Conservation (phyloP, 2,329 filamentous ascomycete genomes). For the Botrytis aclada region DNA sequence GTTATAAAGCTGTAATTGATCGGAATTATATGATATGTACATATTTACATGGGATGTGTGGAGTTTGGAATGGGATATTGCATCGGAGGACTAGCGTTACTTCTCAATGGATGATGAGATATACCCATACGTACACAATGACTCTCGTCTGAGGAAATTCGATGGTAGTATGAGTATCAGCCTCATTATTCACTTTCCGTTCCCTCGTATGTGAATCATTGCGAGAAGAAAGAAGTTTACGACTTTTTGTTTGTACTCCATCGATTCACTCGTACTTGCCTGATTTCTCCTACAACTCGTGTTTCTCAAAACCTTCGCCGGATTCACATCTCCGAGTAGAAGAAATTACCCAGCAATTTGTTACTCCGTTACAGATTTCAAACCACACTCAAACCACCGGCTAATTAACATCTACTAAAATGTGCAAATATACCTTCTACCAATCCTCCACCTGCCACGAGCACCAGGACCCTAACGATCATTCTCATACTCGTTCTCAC, state of each 20-base stretch:
- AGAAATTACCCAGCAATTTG: not conserved
- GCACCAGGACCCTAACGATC: not conserved
- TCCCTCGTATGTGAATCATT: not conserved
- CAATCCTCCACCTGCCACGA: conserved; percentile 6
- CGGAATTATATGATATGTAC: not conserved
- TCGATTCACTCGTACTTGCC: not conserved
- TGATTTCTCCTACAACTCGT: not conserved
- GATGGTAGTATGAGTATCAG: not conserved
- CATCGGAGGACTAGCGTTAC: conserved; percentile 12
- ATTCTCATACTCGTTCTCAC: not conserved
- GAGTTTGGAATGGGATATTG: not conserved
- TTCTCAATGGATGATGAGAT: conserved; percentile 7
- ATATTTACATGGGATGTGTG: conserved; percentile 12
- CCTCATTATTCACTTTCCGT: not conserved
- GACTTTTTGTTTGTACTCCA: not conserved
- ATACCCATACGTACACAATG: not conserved
- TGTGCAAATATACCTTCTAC: conserved; percentile 17
- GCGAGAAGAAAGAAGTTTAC: not conserved
- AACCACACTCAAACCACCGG: not conserved
- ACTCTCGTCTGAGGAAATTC: not conserved
- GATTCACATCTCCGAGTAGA: not conserved
- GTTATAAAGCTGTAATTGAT: conserved; percentile 2
- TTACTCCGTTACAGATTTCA: not conserved
- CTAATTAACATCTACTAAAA: not conserved
- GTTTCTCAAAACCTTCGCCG: not conserved